phyloP scores from a whole-genome alignment of 2,329 filamentous ascomycete species.

The Fusarium guadeloupense region DNA sequence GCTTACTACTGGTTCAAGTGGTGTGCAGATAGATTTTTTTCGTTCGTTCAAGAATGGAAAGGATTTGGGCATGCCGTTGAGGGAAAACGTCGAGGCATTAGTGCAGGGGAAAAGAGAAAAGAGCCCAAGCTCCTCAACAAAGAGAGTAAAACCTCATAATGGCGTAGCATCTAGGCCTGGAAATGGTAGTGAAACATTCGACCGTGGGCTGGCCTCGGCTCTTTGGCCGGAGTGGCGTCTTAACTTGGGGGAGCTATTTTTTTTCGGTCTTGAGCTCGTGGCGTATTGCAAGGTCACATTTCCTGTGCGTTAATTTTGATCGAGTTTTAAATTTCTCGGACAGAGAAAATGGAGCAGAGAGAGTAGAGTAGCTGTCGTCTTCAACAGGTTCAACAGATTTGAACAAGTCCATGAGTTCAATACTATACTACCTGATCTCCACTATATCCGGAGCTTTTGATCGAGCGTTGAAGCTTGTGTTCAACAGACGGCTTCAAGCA shows the following conservation, averaged over 20 bases:
- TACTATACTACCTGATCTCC: background rate
- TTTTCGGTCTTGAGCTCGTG: slow-evolving; percentile 26
- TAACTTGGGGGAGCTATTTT: slow-evolving; percentile 16
- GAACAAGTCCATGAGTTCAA: background rate
- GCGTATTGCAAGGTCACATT: slow-evolving; percentile 22
- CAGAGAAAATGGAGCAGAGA: background rate
- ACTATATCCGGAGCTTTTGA: slow-evolving; percentile 6
- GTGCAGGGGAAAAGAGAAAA: slow-evolving; percentile 12
- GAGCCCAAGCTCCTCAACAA: slow-evolving; percentile 31
- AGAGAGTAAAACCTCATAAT: slow-evolving; percentile 19
- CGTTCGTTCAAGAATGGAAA: background rate
- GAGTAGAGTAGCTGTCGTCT: background rate
- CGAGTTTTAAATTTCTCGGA: slow-evolving; percentile 25
- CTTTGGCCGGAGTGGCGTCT: slow-evolving; percentile 27
- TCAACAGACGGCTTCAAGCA: slow-evolving; percentile 7
- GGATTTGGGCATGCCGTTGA: slow-evolving; percentile 31
- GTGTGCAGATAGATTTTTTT: no score
- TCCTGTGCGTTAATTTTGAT: slow-evolving; percentile 36
- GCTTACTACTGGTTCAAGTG: no score
- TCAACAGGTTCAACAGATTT: background rate
- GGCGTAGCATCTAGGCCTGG: slow-evolving; percentile 26
- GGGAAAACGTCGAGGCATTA: slow-evolving; percentile 23
- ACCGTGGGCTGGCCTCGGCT: slow-evolving; percentile 31
- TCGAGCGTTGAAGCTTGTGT: slow-evolving; percentile 1
- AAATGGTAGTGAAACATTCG: slow-evolving; percentile 35